Conservation (phyloP, 108 stramenopile species). For the Aurantiochytrium sp. region DNA sequence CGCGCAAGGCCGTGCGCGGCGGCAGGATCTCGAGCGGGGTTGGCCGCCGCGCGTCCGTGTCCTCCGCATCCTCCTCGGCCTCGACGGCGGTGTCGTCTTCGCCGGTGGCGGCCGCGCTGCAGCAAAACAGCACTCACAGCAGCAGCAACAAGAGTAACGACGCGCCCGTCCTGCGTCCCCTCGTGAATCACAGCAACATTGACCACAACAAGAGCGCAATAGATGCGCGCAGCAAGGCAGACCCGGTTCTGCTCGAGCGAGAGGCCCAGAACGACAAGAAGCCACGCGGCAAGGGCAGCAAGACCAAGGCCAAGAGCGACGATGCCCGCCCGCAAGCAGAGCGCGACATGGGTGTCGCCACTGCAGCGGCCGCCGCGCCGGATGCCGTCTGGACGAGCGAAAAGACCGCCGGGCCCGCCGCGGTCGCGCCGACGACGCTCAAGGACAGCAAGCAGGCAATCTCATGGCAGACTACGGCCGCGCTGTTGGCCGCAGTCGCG, state of each 20-base stretch:
- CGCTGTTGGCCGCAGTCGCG: too few species aligned
- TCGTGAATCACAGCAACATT: too few species aligned
- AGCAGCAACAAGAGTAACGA: too few species aligned
- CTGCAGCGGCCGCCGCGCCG: neutral
- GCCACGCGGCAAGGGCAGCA: neutral
- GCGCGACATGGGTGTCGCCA: neutral
- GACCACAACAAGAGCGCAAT: too few species aligned
- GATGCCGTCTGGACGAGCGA: too few species aligned
- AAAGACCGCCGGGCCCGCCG: too few species aligned
- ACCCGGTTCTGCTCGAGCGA: neutral
- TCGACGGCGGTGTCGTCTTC: neutral
- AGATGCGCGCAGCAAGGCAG: neutral
- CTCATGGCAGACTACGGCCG: too few species aligned
- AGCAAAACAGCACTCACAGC: neutral
- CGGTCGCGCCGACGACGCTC: too few species aligned
- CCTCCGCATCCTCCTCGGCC: neutral
- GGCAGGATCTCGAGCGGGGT: neutral
- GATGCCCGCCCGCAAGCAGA: neutral
- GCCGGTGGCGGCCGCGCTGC: neutral
- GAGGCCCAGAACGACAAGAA: neutral
- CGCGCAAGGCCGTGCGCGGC: conserved; percentile 17
- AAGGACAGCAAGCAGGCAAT: too few species aligned
- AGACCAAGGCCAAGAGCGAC: neutral
- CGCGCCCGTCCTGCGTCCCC: too few species aligned
- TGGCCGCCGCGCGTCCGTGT: neutral